Evolutionary conservation across 495 filamentous ascomycete genomes (phyloP).

Genomic region (Hypoxylon lenormandii): DNA sequence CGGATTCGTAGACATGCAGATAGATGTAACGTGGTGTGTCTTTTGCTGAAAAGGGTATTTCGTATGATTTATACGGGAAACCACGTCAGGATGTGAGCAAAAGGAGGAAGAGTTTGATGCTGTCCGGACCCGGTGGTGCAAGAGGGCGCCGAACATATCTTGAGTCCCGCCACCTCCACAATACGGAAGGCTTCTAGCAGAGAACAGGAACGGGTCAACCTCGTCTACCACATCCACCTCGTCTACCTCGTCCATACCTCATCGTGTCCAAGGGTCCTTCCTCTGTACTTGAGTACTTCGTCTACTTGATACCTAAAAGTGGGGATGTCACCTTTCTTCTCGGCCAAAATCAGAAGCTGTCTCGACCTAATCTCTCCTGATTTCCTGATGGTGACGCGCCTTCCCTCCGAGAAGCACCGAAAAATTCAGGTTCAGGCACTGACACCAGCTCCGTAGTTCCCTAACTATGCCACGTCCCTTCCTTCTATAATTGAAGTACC

Average conservation of each 20-base stretch:
- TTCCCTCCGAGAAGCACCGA: conserved; percentile 34
- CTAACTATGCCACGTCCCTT: conserved; percentile 1
- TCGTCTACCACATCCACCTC: too few relatives aligned
- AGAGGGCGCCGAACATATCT: conserved; percentile 8
- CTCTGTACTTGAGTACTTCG: conserved; percentile 25
- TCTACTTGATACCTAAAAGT: conserved; percentile 44
- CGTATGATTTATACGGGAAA: conserved; percentile 3
- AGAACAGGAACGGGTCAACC: background rate
- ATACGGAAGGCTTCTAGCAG: conserved; percentile 27
- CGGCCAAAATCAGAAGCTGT: conserved; percentile 44
- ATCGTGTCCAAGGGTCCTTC: background rate
- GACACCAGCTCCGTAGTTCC: conserved; percentile 1
- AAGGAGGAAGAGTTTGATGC: background rate
- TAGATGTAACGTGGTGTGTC: conserved; percentile 1
- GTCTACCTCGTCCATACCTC: too few relatives aligned
- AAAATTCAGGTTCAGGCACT: conserved; percentile 4
- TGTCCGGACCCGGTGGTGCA: conserved; percentile 22
- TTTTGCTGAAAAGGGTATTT: background rate
- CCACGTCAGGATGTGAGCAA: background rate
- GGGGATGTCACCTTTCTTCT: conserved; percentile 34
- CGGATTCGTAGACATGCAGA: conserved; percentile 9
- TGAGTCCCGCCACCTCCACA: conserved; percentile 6
- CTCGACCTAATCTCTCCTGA: conserved; percentile 43
- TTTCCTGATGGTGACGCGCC: conserved; percentile 33
- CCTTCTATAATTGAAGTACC: conserved; percentile 24